phyloP scores from a whole-genome alignment of 73 alveolate species.

The Paramecium biaurelia region DNA sequence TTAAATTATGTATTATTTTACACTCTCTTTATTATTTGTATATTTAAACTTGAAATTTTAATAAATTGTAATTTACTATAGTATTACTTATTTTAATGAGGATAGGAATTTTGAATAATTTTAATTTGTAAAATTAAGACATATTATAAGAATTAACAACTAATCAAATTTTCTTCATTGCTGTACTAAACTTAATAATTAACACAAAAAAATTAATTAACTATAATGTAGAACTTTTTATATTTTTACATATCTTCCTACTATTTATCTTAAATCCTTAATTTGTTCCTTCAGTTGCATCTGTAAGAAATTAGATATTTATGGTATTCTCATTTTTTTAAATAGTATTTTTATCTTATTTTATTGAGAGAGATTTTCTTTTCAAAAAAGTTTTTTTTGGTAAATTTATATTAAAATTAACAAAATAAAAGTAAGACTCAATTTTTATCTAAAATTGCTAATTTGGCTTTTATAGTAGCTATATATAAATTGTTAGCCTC shows the following conservation, averaged over 20 bases:
- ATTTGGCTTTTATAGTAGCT: conserved; percentile 55
- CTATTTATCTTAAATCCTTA: background rate
- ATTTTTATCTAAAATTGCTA: conserved; percentile 28
- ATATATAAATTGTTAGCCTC: conserved; percentile 60
- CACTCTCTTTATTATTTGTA: background rate
- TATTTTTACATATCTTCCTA: background rate
- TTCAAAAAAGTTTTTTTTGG: background rate
- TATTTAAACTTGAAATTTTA: too few species aligned
- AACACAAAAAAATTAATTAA: too few species aligned
- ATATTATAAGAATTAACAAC: too few species aligned
- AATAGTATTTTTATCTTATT: background rate
- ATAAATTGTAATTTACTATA: too few species aligned
- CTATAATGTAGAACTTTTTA: too few species aligned
- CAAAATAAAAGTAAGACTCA: background rate
- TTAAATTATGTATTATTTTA: too few species aligned
- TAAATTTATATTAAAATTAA: background rate
- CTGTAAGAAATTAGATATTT: background rate
- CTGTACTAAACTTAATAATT: too few species aligned
- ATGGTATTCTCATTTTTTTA: background rate
- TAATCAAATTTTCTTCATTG: too few species aligned
- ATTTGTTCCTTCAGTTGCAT: background rate
- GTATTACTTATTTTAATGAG: background rate
- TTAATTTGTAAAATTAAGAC: too few species aligned
- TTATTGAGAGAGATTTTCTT: background rate
- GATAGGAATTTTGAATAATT: too few species aligned